These are phyloP conservation scores for Plantago coronopus DNA, from an alignment of 305 asterid species.

Conservation along the genomic window DNA sequence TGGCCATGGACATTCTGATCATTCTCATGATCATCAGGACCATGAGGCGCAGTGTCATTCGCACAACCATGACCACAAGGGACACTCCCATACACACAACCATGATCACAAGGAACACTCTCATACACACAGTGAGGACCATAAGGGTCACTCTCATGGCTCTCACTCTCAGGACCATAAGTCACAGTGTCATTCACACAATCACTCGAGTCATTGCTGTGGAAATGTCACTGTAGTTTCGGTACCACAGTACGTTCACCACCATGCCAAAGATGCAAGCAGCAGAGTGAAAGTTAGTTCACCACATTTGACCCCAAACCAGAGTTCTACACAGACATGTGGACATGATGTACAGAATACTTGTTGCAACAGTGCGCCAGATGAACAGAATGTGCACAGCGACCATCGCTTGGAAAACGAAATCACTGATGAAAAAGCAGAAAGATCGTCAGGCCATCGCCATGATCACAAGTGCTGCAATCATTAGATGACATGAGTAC, in stretches of 20 bases:
- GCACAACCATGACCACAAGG: slow-evolving; percentile 2
- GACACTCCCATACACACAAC: too few relatives aligned
- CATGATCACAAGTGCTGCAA: slow-evolving; percentile 28
- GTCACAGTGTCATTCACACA: background rate
- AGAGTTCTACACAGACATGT: slow-evolving; percentile 10
- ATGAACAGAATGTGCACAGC: background rate
- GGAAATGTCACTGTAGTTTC: slow-evolving; percentile 3
- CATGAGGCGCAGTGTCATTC: background rate
- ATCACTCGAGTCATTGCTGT: slow-evolving; percentile 8
- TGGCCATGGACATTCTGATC: background rate
- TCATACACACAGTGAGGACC: slow-evolving; percentile 1
- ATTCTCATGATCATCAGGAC: slow-evolving; percentile 4
- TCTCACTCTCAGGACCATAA: slow-evolving; percentile 8
- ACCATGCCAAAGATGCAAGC: slow-evolving; percentile 15
- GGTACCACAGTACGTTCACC: slow-evolving; percentile 5
- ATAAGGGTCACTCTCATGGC: slow-evolving; percentile 5
- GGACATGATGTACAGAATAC: slow-evolving; percentile 11
- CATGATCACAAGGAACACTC: slow-evolving; percentile 2
- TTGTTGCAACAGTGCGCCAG: slow-evolving; percentile 2
- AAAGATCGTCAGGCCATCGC: slow-evolving; percentile 4
- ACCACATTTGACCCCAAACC: background rate
- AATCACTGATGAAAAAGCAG: background rate
- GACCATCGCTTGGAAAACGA: slow-evolving; percentile 11
- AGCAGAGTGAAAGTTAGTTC: slow-evolving; percentile 9
- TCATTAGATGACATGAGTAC: background rate